These are phyloP conservation scores for Septoria petroselini DNA, from an alignment of 2,329 filamentous ascomycete genomes.

Conservation along the genomic window DNA sequence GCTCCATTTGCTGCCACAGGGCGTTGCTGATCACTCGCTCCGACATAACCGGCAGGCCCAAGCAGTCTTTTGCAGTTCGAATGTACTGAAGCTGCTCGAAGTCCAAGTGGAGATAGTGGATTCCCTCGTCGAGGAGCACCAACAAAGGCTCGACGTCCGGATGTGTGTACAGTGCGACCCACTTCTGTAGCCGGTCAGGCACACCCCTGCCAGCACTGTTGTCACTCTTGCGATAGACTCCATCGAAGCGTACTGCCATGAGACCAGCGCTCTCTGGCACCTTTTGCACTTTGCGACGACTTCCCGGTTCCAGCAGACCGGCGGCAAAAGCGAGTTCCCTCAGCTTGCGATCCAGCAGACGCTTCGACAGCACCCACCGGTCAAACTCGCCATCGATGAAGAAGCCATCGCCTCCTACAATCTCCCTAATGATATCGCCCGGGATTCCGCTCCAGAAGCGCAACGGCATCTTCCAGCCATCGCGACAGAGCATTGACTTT, in stretches of 20 bases:
- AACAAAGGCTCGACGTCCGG: constrained; percentile 55
- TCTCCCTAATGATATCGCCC: constrained; percentile 56
- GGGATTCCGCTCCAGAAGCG: constrained; percentile 57
- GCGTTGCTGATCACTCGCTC: constrained; percentile 56
- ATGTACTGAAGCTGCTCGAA: constrained; percentile 59
- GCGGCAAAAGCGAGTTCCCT: constrained; percentile 47
- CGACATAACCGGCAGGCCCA: constrained; percentile 55
- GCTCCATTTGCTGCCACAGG: constrained; percentile 57
- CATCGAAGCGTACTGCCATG: constrained; percentile 53
- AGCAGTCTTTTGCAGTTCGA: constrained; percentile 49
- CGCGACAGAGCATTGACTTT: constrained; percentile 58
- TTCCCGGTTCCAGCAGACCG: constrained; percentile 47
- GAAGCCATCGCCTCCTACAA: constrained; percentile 58
- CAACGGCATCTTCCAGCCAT: constrained; percentile 56
- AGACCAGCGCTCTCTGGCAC: constrained; percentile 49
- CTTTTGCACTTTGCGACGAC: constrained; percentile 43
- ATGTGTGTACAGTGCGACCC: constrained; percentile 53
- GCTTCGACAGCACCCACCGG: constrained; percentile 55
- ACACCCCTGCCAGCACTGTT: constrained; percentile 39
- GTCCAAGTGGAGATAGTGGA: constrained; percentile 59
- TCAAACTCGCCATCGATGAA: constrained; percentile 58
- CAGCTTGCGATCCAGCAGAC: constrained; percentile 53
- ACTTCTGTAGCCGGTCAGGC: constrained; percentile 48
- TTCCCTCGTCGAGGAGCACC: constrained; percentile 57
- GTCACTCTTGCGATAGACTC: constrained; percentile 50